Conservation (phyloP, 2,329 filamentous ascomycete genomes). For the Fusarium vanettenii region DNA sequence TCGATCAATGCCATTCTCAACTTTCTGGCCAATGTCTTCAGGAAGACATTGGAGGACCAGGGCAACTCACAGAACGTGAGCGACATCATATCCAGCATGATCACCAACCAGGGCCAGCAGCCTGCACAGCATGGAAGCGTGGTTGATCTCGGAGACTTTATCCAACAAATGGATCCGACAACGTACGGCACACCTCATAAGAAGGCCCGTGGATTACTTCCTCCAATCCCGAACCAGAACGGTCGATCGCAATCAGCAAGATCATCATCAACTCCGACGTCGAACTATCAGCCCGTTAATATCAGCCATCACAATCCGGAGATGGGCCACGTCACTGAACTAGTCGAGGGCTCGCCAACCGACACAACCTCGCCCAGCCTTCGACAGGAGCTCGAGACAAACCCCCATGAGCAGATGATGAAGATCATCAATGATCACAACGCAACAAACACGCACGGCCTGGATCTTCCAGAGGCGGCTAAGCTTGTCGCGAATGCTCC, state of each 20-base stretch:
- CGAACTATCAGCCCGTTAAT: conserved; percentile 40
- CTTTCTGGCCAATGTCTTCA: conserved; percentile 96
- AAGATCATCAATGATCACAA: conserved; percentile 74
- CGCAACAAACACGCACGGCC: conserved; percentile 59
- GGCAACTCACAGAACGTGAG: conserved; percentile 80
- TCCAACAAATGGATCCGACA: conserved; percentile 58
- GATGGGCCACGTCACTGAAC: conserved; percentile 70
- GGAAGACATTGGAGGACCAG: conserved; percentile 90
- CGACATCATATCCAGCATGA: conserved; percentile 83
- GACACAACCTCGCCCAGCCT: conserved; percentile 62
- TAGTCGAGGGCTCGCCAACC: conserved; percentile 64
- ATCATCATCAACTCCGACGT: conserved; percentile 21
- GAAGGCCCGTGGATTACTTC: conserved; percentile 65
- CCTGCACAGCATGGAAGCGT: conserved; percentile 65
- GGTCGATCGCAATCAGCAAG: conserved; percentile 43
- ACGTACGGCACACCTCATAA: conserved; percentile 59
- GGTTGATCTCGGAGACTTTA: conserved; percentile 70
- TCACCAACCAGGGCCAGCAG: conserved; percentile 66
- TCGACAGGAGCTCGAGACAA: conserved; percentile 67
- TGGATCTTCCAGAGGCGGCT: conserved; percentile 64
- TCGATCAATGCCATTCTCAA: conserved; percentile 99
- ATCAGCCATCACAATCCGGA: conserved; percentile 52
- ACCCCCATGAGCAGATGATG: conserved; percentile 72
- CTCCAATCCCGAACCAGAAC: conserved; percentile 61
- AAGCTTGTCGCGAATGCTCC: conserved; percentile 65